phyloP scores from a whole-genome alignment of 2,329 filamentous ascomycete genomes.

The Exophiala dermatitidis region DNA sequence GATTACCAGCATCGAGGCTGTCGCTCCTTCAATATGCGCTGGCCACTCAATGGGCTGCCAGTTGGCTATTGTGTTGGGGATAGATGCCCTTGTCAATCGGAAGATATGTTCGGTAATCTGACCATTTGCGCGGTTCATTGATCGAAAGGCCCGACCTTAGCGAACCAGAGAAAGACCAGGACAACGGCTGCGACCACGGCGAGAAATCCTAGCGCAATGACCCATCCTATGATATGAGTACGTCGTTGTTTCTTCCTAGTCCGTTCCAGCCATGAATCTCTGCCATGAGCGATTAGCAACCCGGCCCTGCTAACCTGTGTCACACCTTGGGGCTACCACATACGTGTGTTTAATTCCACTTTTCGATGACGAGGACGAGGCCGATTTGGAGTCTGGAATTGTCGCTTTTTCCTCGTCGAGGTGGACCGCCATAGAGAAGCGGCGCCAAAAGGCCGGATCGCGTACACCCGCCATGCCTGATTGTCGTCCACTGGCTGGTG shows the following conservation, averaged over 20 bases:
- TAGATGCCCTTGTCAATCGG: too few species aligned
- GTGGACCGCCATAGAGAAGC: slow-evolving; percentile 53
- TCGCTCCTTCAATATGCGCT: too few species aligned
- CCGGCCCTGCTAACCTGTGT: not conserved
- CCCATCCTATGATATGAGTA: slow-evolving; percentile 39
- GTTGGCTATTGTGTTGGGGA: too few species aligned
- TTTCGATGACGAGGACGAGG: slow-evolving; percentile 11
- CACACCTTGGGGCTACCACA: slow-evolving; percentile 6
- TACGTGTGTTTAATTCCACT: slow-evolving; percentile 25
- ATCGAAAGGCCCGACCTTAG: slow-evolving; percentile 20
- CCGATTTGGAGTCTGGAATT: slow-evolving; percentile 13
- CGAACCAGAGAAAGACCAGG: slow-evolving; percentile 18
- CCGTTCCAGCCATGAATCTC: slow-evolving; percentile 48
- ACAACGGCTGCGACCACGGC: slow-evolving; percentile 14
- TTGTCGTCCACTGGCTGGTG: not conserved
- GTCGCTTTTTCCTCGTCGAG: slow-evolving; percentile 43
- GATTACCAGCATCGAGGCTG: too few species aligned
- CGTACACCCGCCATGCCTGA: slow-evolving; percentile 43
- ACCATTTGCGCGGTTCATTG: not conserved
- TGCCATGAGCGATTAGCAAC: slow-evolving; percentile 26
- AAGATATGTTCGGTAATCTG: too few species aligned
- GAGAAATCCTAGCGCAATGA: slow-evolving; percentile 25
- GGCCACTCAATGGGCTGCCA: too few species aligned
- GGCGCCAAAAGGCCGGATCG: slow-evolving; percentile 55
- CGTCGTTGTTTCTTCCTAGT: slow-evolving; percentile 45